Percentiles rank a stretch among this genome's conserved stretches.
Conservation (phyloP, 225 moss, liverwort and hornwort species). For the Pseudisothecium myosuroides region DNA sequence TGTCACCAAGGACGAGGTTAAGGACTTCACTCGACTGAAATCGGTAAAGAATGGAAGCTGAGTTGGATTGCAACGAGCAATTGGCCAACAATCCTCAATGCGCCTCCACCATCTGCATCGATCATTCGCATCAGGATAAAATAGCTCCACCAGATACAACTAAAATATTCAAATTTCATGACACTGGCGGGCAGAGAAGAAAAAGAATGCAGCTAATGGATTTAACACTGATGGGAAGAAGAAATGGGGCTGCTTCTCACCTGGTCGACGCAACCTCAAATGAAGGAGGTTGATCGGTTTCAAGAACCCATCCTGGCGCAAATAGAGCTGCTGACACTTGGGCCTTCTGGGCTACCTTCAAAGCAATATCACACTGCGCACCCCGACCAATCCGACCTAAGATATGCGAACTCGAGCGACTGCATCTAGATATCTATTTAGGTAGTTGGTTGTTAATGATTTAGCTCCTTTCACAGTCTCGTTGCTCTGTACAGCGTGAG, state of each 20-base stretch:
- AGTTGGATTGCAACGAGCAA: slow-evolving; percentile 7
- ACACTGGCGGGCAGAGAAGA: background rate
- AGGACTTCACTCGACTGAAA: slow-evolving; percentile 25
- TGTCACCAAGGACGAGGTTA: background rate
- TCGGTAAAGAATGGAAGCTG: slow-evolving; percentile 29
- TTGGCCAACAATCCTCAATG: slow-evolving; percentile 34
- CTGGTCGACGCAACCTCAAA: slow-evolving; percentile 52
- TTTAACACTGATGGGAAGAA: background rate
- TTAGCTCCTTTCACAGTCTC: background rate
- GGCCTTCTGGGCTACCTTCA: slow-evolving; percentile 57
- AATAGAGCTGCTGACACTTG: slow-evolving; percentile 81
- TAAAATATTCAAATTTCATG: background rate
- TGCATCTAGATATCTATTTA: background rate
- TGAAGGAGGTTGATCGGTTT: slow-evolving; percentile 54
- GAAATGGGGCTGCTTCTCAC: background rate
- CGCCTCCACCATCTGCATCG: slow-evolving; percentile 26
- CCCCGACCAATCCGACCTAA: background rate
- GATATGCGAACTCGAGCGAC: background rate
- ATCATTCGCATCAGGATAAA: background rate
- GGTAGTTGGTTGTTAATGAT: background rate
- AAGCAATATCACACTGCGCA: slow-evolving; percentile 67
- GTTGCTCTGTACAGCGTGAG: background rate
- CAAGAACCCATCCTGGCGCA: slow-evolving; percentile 82
- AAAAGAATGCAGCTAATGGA: background rate
- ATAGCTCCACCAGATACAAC: background rate